A percentile compares a stretch with the other conserved stretches of the same genome.
phyloP scores from a whole-genome alignment of 768 basidiomycete species.

The Auricularia auricula-judae region DNA sequence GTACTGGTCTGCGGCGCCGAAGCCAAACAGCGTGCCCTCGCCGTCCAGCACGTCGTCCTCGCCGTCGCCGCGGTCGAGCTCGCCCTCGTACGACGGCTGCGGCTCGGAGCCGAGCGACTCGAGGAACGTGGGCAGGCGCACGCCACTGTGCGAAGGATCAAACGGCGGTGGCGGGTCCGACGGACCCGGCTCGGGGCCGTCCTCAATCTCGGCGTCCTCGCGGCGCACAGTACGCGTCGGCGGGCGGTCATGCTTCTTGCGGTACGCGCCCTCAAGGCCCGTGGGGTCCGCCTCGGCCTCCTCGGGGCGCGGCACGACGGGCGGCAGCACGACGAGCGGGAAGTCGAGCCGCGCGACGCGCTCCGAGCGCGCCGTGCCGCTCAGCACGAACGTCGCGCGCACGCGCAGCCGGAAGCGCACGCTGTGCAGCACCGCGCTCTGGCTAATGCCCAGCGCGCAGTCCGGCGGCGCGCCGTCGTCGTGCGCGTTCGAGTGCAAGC shows the following conservation, averaged over 20 bases:
- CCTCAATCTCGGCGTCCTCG: conserved; percentile 51
- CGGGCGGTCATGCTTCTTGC: conserved; percentile 80
- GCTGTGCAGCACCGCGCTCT: conserved; percentile 72
- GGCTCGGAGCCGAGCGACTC: conserved; percentile 26
- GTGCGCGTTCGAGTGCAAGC: conserved; percentile 27
- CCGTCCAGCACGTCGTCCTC: conserved; percentile 38
- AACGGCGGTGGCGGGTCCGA: conserved; percentile 74
- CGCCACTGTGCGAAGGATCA: conserved; percentile 17
- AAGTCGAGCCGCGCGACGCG: conserved; percentile 51
- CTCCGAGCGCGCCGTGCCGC: conserved; percentile 48
- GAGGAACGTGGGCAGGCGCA: conserved; percentile 58
- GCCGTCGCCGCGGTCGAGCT: conserved; percentile 17
- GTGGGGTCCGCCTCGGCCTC: conserved; percentile 46
- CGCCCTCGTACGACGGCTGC: conserved; percentile 25
- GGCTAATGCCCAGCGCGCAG: conserved; percentile 59
- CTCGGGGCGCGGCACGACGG: conserved; percentile 69
- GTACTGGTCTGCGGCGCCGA: conserved; percentile 59
- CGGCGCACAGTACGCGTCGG: conserved; percentile 58
- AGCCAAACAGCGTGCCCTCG: conserved; percentile 73
- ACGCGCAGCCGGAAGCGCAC: conserved; percentile 69
- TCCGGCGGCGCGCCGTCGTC: conserved; percentile 34
- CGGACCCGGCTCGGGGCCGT: conserved; percentile 65
- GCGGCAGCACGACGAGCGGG: conserved; percentile 62
- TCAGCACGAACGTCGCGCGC: conserved; percentile 68
- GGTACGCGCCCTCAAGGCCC: conserved; percentile 52